Evolutionary conservation across 148 eudicot species (phyloP), one percentile per base, ranked within the genome.

Genomic region (Dysphania ambrosioides): DNA sequence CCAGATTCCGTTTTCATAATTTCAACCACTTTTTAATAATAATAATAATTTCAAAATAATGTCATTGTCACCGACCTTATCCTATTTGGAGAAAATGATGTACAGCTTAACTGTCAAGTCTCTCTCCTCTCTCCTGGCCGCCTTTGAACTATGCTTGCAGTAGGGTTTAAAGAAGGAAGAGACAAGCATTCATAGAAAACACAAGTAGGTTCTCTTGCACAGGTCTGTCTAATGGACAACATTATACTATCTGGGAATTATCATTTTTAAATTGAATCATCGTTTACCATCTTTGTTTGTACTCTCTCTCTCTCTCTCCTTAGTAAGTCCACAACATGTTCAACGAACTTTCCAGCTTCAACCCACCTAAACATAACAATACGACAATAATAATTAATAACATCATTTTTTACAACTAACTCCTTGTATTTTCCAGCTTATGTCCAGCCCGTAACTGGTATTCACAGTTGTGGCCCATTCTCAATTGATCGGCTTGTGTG

Each of bases 341-440:
- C 8, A 75, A 32, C 62, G 4, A 65, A 75, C 77, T 66, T 75
- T 75, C 61, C 71, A 66, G 53, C 77, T 32, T 53, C 30, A 51
- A 75, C 60, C 42, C 30, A 73, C 57, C 70, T 49, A 51, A 44
- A 36, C 59, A 36, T 72, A 72, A 47, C 23, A 60, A 30, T 21
- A 61, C 1, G 23, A 32, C 34, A 47, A 23, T 23, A 72, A 40
- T 11, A 44, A 71, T 11, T n/a, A 53, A 32, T 34, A 71, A 5
- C 41, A 19, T 8, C 27, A 71, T 7, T 47, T 5, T 24, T 11
- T 58, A 58, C 31, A 58, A 57, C n/a, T n/a, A n/a, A n/a, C n/a
- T n/a, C n/a, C n/a, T n/a, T n/a, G n/a, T n/a, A n/a, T 72, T 73
- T 62, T 72, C 67, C 68, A 73, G 76, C 76, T 73, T n/a, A 73